These are phyloP conservation scores for Parachlorella kessleri DNA, from an alignment of 139 green algal genomes.

Conservation along the genomic window DNA sequence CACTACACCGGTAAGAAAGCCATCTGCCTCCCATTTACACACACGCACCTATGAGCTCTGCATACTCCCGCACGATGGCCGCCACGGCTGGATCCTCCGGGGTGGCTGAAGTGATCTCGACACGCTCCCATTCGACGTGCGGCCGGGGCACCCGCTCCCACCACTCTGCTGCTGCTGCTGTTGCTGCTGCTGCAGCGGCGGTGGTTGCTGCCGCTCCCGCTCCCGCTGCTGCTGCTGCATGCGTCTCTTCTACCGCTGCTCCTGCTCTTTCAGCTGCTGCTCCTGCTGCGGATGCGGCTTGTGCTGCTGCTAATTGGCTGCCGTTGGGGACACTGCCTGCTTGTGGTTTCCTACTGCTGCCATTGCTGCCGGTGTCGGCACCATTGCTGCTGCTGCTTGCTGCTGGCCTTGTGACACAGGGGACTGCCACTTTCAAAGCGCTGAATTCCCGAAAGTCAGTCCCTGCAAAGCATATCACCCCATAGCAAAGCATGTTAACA, in stretches of 20 bases:
- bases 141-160: conserved; percentile 21
- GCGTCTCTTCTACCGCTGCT: not conserved
- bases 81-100: conserved; percentile 45
- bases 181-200: not conserved
- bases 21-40: not conserved
- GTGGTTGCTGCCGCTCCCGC: no score
- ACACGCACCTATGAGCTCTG: conserved; percentile 41
- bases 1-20: no score
- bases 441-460: conserved; percentile 61
- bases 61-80: conserved; percentile 57
- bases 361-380: not conserved
- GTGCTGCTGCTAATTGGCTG: no score
- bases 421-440: no score
- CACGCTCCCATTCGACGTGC: conserved; percentile 34
- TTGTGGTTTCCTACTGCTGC: conserved; percentile 4
- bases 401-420: not conserved
- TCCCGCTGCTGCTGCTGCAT: not conserved
- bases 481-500: no score
- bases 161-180: not conserved
- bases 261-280: not conserved
- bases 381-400: not conserved
- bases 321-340: no score
- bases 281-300: no score
- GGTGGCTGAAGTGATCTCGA: conserved; percentile 42
- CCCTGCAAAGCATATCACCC: no score